Evolutionary conservation across 805 yeast species (phyloP), one percentile per base, ranked within the genome.

Genomic region (Pichia occidentalis): DNA sequence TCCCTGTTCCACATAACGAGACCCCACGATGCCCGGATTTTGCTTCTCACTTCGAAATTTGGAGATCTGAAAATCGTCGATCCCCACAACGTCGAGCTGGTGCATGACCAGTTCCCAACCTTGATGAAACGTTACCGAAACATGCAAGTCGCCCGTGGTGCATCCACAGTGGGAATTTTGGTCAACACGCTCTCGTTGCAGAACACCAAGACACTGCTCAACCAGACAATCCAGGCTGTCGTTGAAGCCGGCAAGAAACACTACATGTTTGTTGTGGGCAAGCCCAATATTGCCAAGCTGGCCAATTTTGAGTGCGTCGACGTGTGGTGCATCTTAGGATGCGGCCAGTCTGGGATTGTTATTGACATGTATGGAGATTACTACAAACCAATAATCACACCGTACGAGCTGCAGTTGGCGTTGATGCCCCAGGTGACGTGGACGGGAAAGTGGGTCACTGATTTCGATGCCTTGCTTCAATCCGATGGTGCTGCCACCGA

Each of bases 221-320:
- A 77, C 38, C 65, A 67, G 24, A 72, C 87, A 7, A 71, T 75
- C 12, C 56, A 64, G 19, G 71, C 81, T 59, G 75, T 92, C 41
- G 71, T 68, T 36, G 68, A 65, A 4, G 87, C 90, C 0, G 96
- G 85, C 2, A 92, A 92, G 61, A 92, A 92, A 54, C 90, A 85
- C 48, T 92, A 92, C 54, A 73, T 86, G 55, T 87, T 92, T 63
- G 97, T 88, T 4, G 97, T 92, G 4, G 98, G 98, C 9, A 92
- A 92, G 58, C 97, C 97, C 8, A 92, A 92, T 53, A 97, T 92
- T 14, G 95, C 98, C 19, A 92, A 92, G 53, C 66, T 92, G 36
- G 98, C 97, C 8, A 92, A 92, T 57, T 92, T 92, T 56, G 98
- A 90, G 45, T 79, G 77, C n/a, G 74, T 92, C 11, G 97, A 92